Evolutionary conservation across 495 filamentous ascomycete genomes (phyloP), one percentile per base, ranked within the genome.

Genomic region (Aspergillus olivimuriae): DNA sequence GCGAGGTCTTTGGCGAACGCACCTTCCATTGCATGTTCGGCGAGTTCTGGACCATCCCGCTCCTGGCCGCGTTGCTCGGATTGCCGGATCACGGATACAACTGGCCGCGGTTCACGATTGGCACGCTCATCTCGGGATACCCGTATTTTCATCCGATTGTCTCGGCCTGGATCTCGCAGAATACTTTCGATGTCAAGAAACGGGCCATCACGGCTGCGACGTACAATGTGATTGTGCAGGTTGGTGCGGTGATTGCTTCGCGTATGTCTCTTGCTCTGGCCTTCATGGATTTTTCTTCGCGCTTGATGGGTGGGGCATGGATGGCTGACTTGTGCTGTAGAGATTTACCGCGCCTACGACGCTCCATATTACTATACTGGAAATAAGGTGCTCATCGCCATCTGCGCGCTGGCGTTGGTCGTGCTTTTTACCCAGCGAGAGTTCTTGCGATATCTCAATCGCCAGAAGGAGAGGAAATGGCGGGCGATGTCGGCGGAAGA

Each of bases 61-160:
- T 68, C 16, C 50, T 66, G 35, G 55, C 62, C n/a, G 62, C 64
- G 3, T 49, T 75, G 12, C 50, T 65, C 19, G 55, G 57, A 1
- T 36, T 72, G 10, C 65, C 65, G 3, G 53, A 53, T 20, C 34
- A 52, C 19, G 63, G 62, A 0, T 44, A 54, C 41, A 56, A 65
- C 21, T 75, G 73, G 73, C 41, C 47, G 0, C 61, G 61, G 2
- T 76, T 62, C 39, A 34, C 65, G 0, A 46, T 74, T 18, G 52
- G 55, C 4, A 74, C 71, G 2, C 28, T 72, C 32, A 55, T 70
- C 14, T 53, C 55, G 17, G 64, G 62, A 44, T 55, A 75, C 24
- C 73, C 73, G 4, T 74, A 74, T 44, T 70, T 71, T 39, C 67
- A 74, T 44, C 57, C 62, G 15, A 68, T 73, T 31, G 55, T 65